A percentile compares a stretch with the other conserved stretches of the same genome.
Conservation (phyloP, 2,329 filamentous ascomycete genomes). For the Botryotinia globosa region DNA sequence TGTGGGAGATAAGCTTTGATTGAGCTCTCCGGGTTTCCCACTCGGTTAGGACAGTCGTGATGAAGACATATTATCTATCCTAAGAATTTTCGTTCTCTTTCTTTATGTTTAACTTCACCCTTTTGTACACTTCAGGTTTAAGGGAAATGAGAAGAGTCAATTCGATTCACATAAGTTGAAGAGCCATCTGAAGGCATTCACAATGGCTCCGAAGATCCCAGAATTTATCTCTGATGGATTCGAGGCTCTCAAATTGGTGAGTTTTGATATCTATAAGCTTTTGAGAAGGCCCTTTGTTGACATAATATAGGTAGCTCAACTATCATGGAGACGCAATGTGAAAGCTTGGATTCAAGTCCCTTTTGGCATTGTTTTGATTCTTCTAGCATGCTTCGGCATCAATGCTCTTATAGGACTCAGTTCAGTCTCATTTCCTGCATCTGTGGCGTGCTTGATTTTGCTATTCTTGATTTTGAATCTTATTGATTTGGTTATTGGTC, state of each 20-base stretch:
- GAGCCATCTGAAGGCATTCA: neutral
- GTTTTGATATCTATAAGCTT: neutral
- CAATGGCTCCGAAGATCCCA: slow-evolving; percentile 3
- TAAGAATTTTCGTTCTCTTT: neutral
- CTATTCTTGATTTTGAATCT: slow-evolving; percentile 51
- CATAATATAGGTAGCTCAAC: slow-evolving; percentile 29
- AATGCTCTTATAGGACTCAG: slow-evolving; percentile 44
- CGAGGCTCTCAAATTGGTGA: slow-evolving; percentile 35
- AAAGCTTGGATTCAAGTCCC: slow-evolving; percentile 53
- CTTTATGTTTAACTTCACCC: neutral
- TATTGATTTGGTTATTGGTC: slow-evolving; percentile 48
- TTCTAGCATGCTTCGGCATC: slow-evolving; percentile 44
- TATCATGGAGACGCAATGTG: slow-evolving; percentile 37
- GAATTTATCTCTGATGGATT: slow-evolving; percentile 27
- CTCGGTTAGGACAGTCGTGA: neutral
- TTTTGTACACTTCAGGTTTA: neutral
- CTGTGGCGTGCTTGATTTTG: slow-evolving; percentile 56
- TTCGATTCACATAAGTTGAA: neutral
- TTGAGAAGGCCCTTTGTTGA: slow-evolving; percentile 21
- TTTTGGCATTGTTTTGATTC: slow-evolving; percentile 40
- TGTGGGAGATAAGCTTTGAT: slow-evolving; percentile 1
- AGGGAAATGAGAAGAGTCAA: neutral
- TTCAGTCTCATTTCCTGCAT: slow-evolving; percentile 56
- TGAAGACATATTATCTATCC: neutral
- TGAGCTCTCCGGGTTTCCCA: slow-evolving; percentile 12